Evolutionary conservation across 805 yeast species (phyloP), one percentile per base, ranked within the genome.

Genomic region (Yamadazyma scolyti): DNA sequence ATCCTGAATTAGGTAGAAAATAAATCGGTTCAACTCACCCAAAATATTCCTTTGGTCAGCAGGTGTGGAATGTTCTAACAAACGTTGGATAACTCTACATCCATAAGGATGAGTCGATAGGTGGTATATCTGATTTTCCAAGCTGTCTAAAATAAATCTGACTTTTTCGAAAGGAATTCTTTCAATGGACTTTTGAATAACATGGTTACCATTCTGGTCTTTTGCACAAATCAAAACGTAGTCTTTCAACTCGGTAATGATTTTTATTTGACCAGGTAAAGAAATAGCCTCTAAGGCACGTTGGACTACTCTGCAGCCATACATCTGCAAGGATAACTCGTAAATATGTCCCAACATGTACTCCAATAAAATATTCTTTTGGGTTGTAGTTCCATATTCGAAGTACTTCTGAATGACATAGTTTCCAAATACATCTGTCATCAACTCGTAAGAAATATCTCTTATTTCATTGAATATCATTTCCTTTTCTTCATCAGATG

Each of bases 121-220:
- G 50, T 84, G 94, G 50, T 86, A 84, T 31, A 88, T 82, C 39
- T 75, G 81, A 40, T 73, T 75, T 37, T 68, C 73, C 42, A 93
- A 70, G 18, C 88, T 75, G 20, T 75, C 79, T 48, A 87, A 68
- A 27, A 93, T 77, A 46, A 87, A 89, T 21, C 77, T 71, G 35
- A 87, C 73, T 26, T 71, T 61, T 15, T 68, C 75, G 36, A 84
- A 76, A 4, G 96, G 93, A 30, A 89, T 77, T 37, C 76, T 66
- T 59, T 93, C 98, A 45, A 93, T 85, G 1, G 96, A 80, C 55
- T 89, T 90, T 61, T 93, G 99, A 42, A 93, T 83, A 11, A 93
- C 98, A 58, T 93, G 99, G 56, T 93, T 93, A 42, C 97, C 98
- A 57, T 93, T 93, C 63, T 90, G 97, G 57, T 93, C 97, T 52